Evolutionary conservation across 1,139 yeast genomes (phyloP), one percentile per base, ranked within the genome.

Genomic region (Kodamaea sp.): DNA sequence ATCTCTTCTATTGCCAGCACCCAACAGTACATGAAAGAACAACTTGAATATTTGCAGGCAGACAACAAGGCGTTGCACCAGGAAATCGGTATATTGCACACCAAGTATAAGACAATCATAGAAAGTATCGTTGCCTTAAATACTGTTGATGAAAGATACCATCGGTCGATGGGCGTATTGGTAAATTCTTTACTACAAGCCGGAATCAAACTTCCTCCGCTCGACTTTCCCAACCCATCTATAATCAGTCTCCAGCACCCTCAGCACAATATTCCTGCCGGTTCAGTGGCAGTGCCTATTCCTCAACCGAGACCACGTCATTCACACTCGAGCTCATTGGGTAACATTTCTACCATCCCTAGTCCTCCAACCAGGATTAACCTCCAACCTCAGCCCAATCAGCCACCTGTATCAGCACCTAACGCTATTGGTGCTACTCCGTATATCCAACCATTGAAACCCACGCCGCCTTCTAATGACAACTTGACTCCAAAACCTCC

Each of bases 131-230:
- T 83, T 12, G 65, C 78, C 0, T 59, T 80, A 39, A 78, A 78
- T 47, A 64, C 72, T 11, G 63, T 71, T 14, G 78, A 80, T 51
- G 87, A 81, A 47, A 63, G 81, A 25, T 70, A 75, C 44, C 67
- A 74, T 36, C 63, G 70, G 26, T 72, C 82, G 28, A 66, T 83
- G 48, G 69, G 68, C 28, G 50, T 68, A 1, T 57, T 84, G 27
- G 61, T 76, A 14, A 67, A 68, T 37, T 62, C 77, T 26, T 57
- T 84, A 22, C 49, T 63, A 4, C 80, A 69, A 42, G 67, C 79
- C 10, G 92, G 92, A 2, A 74, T 83, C 29, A 77, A 83, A 40
- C 43, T 83, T n/a, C 89, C 90, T 4, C 76, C 74, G 3, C 58
- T 80, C 30, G 83, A 79, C 41, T 59, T 78, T 33, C 83, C 84